phyloP scores from a whole-genome alignment of 129 eudicot genomes.

The Arctium lappa region DNA sequence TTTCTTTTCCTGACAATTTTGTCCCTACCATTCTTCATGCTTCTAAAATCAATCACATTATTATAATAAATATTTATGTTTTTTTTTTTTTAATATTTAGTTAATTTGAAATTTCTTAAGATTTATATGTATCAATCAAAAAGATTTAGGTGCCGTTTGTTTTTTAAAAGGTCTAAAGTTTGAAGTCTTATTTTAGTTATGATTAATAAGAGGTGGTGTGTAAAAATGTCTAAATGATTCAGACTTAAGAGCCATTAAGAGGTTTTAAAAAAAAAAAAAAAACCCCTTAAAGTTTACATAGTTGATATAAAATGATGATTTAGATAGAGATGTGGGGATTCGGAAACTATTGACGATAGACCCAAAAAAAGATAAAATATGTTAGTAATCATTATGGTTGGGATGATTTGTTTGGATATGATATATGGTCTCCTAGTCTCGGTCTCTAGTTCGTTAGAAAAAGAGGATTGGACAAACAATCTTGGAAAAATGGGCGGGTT shows the following conservation, averaged over 20 bases:
- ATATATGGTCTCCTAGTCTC: no score
- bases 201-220: no score
- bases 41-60: not conserved
- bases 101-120: not conserved
- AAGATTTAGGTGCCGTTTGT: no score
- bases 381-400: not conserved
- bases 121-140: not conserved
- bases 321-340: not conserved
- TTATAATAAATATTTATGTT: not conserved
- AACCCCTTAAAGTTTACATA: not conserved
- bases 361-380: not conserved
- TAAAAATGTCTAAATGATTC: no score
- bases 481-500: no score
- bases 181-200: no score
- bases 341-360: not conserved
- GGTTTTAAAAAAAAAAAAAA: no score
- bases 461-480: not conserved
- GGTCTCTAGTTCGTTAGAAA: no score
- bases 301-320: not conserved
- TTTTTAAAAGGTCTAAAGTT: no score
- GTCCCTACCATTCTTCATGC: constrained; percentile 37
- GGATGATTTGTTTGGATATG: no score
- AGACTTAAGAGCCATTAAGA: no score
- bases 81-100: not conserved
- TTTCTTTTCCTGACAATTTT: constrained; percentile 38